These are phyloP conservation scores for Ophiostoma tasmaniense DNA, from an alignment of 2,329 filamentous ascomycete species.

Conservation along the genomic window DNA sequence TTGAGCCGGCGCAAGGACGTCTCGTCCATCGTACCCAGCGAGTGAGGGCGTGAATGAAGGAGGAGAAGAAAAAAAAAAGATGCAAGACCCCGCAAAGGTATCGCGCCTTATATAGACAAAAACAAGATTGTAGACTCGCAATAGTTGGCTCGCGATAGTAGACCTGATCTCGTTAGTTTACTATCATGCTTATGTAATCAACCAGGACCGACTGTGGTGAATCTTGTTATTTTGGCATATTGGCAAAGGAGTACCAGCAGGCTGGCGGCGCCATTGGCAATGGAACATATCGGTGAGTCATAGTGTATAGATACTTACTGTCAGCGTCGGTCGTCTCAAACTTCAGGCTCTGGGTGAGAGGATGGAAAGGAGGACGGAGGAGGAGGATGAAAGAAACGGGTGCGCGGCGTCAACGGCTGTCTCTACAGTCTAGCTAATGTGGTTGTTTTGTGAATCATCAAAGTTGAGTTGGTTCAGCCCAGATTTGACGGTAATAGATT, in stretches of 20 bases:
- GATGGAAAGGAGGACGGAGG: neutral
- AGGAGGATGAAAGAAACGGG: neutral
- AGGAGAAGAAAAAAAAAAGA: neutral
- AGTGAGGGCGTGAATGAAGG: neutral
- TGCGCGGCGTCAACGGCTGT: neutral
- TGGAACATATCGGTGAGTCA: neutral
- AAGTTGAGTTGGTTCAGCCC: neutral
- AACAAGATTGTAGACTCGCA: neutral
- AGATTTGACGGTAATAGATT: neutral
- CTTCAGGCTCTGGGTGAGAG: neutral
- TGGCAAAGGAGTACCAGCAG: too few relatives aligned
- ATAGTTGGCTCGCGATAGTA: too few relatives aligned
- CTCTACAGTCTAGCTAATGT: neutral
- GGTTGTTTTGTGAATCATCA: neutral
- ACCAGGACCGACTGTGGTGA: too few relatives aligned
- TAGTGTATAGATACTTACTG: neutral
- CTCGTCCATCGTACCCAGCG: slow-evolving; percentile 21
- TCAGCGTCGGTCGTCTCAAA: neutral
- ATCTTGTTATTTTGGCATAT: too few relatives aligned
- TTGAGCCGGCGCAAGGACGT: slow-evolving; percentile 25
- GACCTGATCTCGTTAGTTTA: too few relatives aligned
- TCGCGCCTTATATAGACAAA: neutral
- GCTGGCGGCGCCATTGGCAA: too few relatives aligned
- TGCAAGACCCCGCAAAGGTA: neutral
- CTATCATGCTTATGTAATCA: too few relatives aligned